Evolutionary conservation across 1,284 basidiomycete species (phyloP).

Genomic region (Trametes polyzona): DNA sequence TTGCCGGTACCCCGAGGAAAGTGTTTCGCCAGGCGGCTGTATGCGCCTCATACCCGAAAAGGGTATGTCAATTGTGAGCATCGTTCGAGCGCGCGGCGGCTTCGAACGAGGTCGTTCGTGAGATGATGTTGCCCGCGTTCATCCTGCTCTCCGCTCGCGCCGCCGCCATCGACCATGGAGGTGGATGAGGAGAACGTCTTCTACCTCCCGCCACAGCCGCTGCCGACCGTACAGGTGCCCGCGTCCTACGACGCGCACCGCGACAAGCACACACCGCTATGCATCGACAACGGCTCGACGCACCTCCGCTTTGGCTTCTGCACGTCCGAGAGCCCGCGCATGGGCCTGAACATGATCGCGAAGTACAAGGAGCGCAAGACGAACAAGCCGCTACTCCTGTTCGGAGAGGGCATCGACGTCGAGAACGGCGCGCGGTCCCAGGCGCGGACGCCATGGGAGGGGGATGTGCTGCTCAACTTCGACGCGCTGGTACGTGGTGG

Average conservation of each 20-base stretch:
- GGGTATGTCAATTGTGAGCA: neutral
- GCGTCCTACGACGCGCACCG: slow-evolving; percentile 42
- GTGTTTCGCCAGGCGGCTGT: too few relatives aligned
- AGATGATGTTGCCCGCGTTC: neutral
- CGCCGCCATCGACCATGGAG: slow-evolving; percentile 8
- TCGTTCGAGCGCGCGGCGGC: neutral
- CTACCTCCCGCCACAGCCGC: slow-evolving; percentile 29
- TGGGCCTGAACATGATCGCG: slow-evolving; percentile 74
- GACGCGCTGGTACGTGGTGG: slow-evolving; percentile 80
- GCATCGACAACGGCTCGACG: slow-evolving; percentile 94
- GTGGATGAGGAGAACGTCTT: slow-evolving; percentile 31
- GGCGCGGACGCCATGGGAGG: slow-evolving; percentile 85
- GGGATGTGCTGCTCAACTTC: slow-evolving; percentile 86
- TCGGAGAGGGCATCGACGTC: slow-evolving; percentile 27
- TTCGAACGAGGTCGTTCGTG: neutral
- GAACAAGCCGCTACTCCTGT: slow-evolving; percentile 58
- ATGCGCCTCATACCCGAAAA: too few relatives aligned
- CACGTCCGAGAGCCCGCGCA: slow-evolving; percentile 54
- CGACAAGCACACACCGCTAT: slow-evolving; percentile 61
- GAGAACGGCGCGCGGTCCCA: slow-evolving; percentile 84
- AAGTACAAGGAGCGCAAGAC: slow-evolving; percentile 88
- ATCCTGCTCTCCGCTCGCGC: neutral
- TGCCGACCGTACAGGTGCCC: slow-evolving; percentile 30
- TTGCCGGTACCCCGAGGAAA: too few relatives aligned
- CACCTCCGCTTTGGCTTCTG: slow-evolving; percentile 90